A percentile compares a stretch with the other conserved stretches of the same genome.
Conservation (phyloP, 768 basidiomycete genomes). For the Phlebiopsis gigantea region DNA sequence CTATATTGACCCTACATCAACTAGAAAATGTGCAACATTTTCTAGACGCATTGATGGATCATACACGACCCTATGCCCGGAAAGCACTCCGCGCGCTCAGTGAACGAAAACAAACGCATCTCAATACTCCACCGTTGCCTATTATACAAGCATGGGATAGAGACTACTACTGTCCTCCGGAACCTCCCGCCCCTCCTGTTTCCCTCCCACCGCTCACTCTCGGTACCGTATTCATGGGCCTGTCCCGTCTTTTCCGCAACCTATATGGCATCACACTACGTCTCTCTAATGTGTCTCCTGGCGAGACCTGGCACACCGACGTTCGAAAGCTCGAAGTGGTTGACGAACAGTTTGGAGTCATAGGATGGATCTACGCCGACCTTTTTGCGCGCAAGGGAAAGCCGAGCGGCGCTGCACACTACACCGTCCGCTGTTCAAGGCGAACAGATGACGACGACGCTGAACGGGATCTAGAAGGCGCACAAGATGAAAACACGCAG, state of each 20-base stretch:
- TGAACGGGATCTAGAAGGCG: constrained; percentile 46
- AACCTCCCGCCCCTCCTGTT: constrained; percentile 70
- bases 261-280: constrained; percentile 85
- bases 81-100: constrained; percentile 64
- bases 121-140: constrained; percentile 51
- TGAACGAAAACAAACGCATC: constrained; percentile 70
- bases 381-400: constrained; percentile 83
- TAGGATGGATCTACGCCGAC: constrained; percentile 96
- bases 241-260: constrained; percentile 83
- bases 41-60: constrained; percentile 72
- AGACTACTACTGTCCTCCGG: constrained; percentile 85
- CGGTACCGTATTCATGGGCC: constrained; percentile 87
- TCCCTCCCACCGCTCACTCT: constrained; percentile 72
- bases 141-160: constrained; percentile 94
- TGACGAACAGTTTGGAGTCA: constrained; percentile 78
- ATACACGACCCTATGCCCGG: constrained; percentile 73
- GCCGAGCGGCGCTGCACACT: constrained; percentile 90
- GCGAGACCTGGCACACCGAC: constrained; percentile 86
- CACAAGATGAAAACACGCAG: constrained; percentile 31
- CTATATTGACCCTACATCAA: not conserved
- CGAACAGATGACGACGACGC: constrained; percentile 90
- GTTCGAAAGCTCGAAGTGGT: constrained; percentile 92
- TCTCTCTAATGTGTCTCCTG: constrained; percentile 57
- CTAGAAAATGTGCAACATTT: constrained; percentile 82
- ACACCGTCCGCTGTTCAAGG: constrained; percentile 93